A percentile compares a stretch with the other conserved stretches of the same genome.
Evolutionary conservation across 495 filamentous ascomycete species (phyloP).

Genomic region (Penicillium mononematosum): DNA sequence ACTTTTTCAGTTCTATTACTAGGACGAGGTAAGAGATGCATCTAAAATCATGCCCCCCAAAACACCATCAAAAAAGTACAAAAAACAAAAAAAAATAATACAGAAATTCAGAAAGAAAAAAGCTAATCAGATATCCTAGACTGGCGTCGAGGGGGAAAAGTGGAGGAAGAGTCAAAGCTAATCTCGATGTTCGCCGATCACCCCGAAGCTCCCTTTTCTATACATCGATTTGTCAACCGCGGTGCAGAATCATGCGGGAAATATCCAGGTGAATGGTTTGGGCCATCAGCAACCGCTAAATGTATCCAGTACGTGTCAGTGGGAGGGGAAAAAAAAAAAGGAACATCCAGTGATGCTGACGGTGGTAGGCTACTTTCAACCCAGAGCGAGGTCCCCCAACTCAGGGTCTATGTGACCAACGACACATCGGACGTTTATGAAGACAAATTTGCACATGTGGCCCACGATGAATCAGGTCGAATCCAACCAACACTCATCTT

Average conservation of each 20-base stretch:
- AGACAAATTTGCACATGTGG: constrained; percentile 75
- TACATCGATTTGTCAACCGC: constrained; percentile 89
- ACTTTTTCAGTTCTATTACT: constrained; percentile 67
- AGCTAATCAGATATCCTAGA: constrained; percentile 51
- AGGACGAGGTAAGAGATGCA: constrained; percentile 63
- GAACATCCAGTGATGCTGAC: constrained; percentile 22
- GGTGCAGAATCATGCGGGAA: constrained; percentile 89
- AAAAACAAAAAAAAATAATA: background rate
- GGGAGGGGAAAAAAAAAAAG: too few species aligned
- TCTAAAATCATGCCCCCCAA: background rate
- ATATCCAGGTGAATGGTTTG: constrained; percentile 98
- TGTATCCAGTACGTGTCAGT: constrained; percentile 80
- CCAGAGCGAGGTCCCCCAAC: constrained; percentile 50
- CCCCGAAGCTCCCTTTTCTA: constrained; percentile 83
- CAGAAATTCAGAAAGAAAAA: background rate
- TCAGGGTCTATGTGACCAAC: constrained; percentile 85
- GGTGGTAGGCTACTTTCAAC: constrained; percentile 65
- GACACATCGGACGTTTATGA: constrained; percentile 92
- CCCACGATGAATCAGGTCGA: constrained; percentile 56
- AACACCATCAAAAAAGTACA: background rate
- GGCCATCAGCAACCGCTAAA: constrained; percentile 92
- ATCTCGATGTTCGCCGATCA: constrained; percentile 87
- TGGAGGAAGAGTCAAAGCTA: constrained; percentile 66
- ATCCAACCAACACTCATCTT: constrained; percentile 88
- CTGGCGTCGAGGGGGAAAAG: constrained; percentile 67